phyloP scores from a whole-genome alignment of 1,284 basidiomycete species.

The Malassezia brasiliensis region DNA sequence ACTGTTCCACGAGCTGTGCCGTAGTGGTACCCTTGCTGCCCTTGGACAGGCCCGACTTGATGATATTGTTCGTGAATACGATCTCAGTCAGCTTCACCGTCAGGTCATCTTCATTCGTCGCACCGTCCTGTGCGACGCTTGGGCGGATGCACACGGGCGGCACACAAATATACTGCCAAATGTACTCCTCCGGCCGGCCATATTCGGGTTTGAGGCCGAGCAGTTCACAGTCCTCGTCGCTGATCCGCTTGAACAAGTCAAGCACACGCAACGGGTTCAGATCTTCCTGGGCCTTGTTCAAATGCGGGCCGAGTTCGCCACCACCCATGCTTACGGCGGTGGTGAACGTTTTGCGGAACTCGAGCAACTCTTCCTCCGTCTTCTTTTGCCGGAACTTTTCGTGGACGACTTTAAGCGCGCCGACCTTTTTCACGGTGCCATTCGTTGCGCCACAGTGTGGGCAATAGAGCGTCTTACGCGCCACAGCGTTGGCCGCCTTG shows the following conservation, averaged over 20 bases:
- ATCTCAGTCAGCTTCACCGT: conserved; percentile 97
- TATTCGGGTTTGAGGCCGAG: conserved; percentile 79
- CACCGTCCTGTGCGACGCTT: conserved; percentile 82
- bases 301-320: conserved; percentile 72
- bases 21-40: conserved; percentile 44
- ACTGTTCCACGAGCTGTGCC: conserved; percentile 62
- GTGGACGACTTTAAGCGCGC: conserved; percentile 88
- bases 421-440: conserved; percentile 92
- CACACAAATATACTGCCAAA: conserved; percentile 98
- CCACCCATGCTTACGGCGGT: conserved; percentile 69
- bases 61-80: conserved; percentile 83
- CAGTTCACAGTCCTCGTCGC: conserved; percentile 88
- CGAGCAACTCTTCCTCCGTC: conserved; percentile 75
- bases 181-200: conserved; percentile 90
- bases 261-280: conserved; percentile 88
- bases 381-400: conserved; percentile 96
- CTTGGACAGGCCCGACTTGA: conserved; percentile 78
- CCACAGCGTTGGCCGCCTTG: conserved; percentile 78
- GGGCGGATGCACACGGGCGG: conserved; percentile 96
- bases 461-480: conserved; percentile 84
- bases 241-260: conserved; percentile 84
- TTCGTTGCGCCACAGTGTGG: conserved; percentile 88
- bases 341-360: conserved; percentile 74
- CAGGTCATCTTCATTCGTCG: conserved; percentile 83
- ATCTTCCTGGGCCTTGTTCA: conserved; percentile 87